Base-by-base conservation (phyloP, 352 stramenopile genomes). In the Globisporangium spiculum region DNA sequence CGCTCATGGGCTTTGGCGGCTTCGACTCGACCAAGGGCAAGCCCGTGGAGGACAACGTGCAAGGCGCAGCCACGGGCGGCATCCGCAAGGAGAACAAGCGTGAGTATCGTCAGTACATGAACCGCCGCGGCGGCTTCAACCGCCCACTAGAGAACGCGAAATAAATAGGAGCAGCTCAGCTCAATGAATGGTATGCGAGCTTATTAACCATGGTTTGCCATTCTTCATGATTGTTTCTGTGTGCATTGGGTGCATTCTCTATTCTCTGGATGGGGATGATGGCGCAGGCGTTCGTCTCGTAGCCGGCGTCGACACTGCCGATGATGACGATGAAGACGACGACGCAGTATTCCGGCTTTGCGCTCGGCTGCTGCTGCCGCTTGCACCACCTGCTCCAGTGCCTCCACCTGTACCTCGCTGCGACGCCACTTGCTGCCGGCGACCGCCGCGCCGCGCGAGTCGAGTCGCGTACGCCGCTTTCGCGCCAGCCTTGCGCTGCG, bases 51-150 rank as follows among this genome's bases (percentile, higher is more conserved):
- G 95, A 98, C 75, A 99, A 99, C 80, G 64, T 90, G 46, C 78
- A 72, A 0, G 81, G 83, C 22, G 83, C 91, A 0, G 96, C 95
- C 1, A 72, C 78, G 34, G 97, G 97, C 12, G 90, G 82, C 5
- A 78, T 84, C 10, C 80, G 86, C 50, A 97, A 96, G 56, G 96
- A 97, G 68, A 97, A 88, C 64, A 97, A 97, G 70, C 81, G 95
- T 48, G 95, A 98, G 74, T 99, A 99, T 83, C 81, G 97, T 27
- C 96, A 99, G 77, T 99, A 99, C 78, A 99, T 98, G 96, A 98
- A 99, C 80, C 88, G 96, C 62, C 96, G 97, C 74, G 93, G 93
- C 52, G 96, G 96, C 57, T 99, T 98, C 75, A 98, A 99, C 74
- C 79, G 92, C 20, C 91, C 92, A 26, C 80, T 99, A 22, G 94